A percentile compares a stretch with the other conserved stretches of the same genome.
phyloP scores from a whole-genome alignment of 179 eudicot genomes.

The Heliamphora pulchella region DNA sequence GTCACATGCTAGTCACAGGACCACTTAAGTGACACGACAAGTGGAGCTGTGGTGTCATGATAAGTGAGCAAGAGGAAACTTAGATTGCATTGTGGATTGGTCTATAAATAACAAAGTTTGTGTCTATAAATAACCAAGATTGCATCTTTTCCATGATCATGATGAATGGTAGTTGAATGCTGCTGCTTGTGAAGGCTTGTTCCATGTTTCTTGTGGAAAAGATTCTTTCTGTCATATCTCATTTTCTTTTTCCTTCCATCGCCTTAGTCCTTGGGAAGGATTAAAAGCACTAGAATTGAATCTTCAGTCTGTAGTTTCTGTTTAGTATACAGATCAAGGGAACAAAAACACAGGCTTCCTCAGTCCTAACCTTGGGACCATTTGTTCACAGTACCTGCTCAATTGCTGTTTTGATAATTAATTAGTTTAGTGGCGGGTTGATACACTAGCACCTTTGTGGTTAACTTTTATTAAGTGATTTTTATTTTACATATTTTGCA shows the following conservation, averaged over 20 bases:
- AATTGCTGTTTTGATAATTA: not conserved
- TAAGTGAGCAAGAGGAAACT: not conserved
- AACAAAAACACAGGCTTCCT: not conserved
- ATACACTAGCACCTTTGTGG: not conserved
- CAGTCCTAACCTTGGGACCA: not conserved
- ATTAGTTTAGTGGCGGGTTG: not conserved
- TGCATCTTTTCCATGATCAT: not conserved
- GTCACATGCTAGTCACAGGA: not conserved
- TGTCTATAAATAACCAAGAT: not conserved
- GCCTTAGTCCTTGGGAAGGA: not conserved
- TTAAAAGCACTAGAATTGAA: not conserved
- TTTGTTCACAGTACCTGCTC: not conserved
- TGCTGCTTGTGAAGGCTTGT: not conserved
- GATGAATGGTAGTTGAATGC: not conserved
- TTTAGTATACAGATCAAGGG: not conserved
- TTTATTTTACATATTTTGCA: not conserved
- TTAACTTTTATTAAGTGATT: not conserved
- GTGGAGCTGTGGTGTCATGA: not conserved
- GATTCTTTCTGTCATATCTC: too few relatives aligned
- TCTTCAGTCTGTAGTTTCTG: not conserved
- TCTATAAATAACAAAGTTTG: not conserved
- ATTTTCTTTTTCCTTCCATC: not conserved
- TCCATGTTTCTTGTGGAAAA: not conserved
- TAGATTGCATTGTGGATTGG: not conserved
- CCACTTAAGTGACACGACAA: not conserved